Percentiles rank a stretch among this genome's conserved stretches.
Conservation (phyloP, 2,329 filamentous ascomycete genomes). For the Ceratocystis ficicola region DNA sequence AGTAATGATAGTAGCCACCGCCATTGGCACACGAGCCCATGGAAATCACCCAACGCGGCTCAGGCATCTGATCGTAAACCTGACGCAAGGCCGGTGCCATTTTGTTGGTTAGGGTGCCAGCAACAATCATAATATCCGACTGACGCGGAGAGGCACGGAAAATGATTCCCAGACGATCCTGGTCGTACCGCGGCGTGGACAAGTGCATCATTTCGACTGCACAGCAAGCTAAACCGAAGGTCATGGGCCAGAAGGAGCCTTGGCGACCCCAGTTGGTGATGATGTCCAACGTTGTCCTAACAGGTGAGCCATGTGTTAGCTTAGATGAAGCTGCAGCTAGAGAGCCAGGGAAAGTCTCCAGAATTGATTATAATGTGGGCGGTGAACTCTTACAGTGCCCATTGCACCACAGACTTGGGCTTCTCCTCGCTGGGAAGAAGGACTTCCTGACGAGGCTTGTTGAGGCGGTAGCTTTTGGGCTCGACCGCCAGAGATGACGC, state of each 20-base stretch:
- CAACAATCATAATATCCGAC: constrained; percentile 87
- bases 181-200: constrained; percentile 77
- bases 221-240: constrained; percentile 79
- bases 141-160: constrained; percentile 80
- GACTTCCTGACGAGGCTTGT: constrained; percentile 50
- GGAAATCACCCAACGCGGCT: constrained; percentile 71
- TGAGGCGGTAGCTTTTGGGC: constrained; percentile 34
- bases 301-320: neutral
- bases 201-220: constrained; percentile 89
- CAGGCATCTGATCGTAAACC: constrained; percentile 93
- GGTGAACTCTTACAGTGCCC: constrained; percentile 57
- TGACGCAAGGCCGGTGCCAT: constrained; percentile 85
- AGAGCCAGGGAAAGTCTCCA: neutral
- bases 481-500: constrained; percentile 46
- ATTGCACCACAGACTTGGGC: constrained; percentile 71
- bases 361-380: too few relatives aligned
- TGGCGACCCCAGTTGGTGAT: constrained; percentile 76
- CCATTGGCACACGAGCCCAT: constrained; percentile 81
- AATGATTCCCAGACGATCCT: constrained; percentile 79
- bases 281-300: constrained; percentile 63
- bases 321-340: neutral
- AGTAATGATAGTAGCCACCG: constrained; percentile 79
- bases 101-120: constrained; percentile 88
- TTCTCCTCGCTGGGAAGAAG: constrained; percentile 64
- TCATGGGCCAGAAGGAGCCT: constrained; percentile 78